Base-by-base conservation (phyloP, 345 rosid genomes). In the Zanthoxylum bungeanum region DNA sequence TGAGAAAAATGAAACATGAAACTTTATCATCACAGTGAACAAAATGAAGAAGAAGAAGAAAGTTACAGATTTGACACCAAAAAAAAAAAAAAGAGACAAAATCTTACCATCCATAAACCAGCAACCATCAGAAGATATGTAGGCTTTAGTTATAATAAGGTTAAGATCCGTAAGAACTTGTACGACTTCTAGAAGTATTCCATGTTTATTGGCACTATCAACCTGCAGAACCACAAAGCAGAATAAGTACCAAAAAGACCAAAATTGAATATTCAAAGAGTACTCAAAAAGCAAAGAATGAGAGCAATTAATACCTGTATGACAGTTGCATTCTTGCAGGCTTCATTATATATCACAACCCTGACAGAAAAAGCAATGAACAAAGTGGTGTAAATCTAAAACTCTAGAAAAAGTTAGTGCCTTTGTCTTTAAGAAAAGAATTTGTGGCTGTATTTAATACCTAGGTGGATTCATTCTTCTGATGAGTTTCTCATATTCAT, bases 31-130 rank as follows among this genome's bases (percentile, higher is more conserved):
- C 42, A 58, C 1, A 11, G 44, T 1, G 25, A 51, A n/a, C n/a
- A 19, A 37, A 36, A 64, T 2, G 19, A 60, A 24, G n/a, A n/a
- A n/a, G n/a, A n/a, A n/a, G n/a, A n/a, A n/a, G n/a, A 25, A 17
- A 12, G 22, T 28, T 12, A 17, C 1, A 9, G 8, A 46, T 51
- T 5, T 1, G 7, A 25, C 19, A n/a, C n/a, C n/a, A n/a, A n/a
- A n/a, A n/a, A n/a, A n/a, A n/a, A n/a, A 24, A 22, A 34, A 22
- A 40, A 10, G 53, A 50, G 4, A n/a, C n/a, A 46, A 69, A 24
- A 65, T 64, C 76, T 74, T 78, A 92, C 98, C 99, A 81, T 95
- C 99, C 99, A 95, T 95, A 78, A 95, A 89, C 99, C 99, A 95
- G 65, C 90, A 91, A 58, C 98, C 93, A 84, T 95, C 99, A 77